A percentile compares a stretch with the other conserved stretches of the same genome.
These are phyloP conservation scores for Phlyctochytrium planicorne DNA, from an alignment of 192 early-diverging fungal genomes.

Conservation along the genomic window DNA sequence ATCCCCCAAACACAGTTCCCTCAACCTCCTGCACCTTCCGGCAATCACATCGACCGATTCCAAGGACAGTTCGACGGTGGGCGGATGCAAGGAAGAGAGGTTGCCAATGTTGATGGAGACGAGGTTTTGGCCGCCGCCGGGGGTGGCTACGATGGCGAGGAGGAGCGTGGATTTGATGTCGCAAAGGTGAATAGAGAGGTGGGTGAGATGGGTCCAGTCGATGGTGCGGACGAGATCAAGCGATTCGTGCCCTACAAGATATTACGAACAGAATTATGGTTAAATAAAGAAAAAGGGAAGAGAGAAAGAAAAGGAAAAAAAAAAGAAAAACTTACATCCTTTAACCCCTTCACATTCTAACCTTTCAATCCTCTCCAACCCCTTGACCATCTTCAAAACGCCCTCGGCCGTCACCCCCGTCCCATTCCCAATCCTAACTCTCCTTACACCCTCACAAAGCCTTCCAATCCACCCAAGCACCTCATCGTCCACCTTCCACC, in stretches of 20 bases:
- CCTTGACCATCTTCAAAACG: background rate
- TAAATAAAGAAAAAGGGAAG: background rate
- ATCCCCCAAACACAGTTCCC: too few relatives aligned
- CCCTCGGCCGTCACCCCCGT: background rate
- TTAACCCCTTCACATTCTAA: background rate
- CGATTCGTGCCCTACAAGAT: background rate
- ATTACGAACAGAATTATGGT: background rate
- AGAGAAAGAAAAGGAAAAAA: background rate
- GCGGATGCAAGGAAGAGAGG: background rate
- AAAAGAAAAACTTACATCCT: background rate
- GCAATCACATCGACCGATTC: too few relatives aligned
- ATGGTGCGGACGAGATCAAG: background rate
- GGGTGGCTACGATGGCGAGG: background rate
- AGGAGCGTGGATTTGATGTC: constrained; percentile 5
- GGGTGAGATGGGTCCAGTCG: background rate
- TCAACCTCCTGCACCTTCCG: too few relatives aligned
- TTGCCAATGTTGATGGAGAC: constrained; percentile 7
- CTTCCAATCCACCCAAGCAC: background rate
- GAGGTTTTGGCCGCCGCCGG: background rate
- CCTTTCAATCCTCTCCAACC: background rate
- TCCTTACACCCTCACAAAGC: too few relatives aligned
- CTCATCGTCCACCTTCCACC: background rate
- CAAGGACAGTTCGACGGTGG: too few relatives aligned
- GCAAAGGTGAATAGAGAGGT: constrained; percentile 6
- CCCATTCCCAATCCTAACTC: too few relatives aligned